A percentile compares a stretch with the other conserved stretches of the same genome.
phyloP scores from a whole-genome alignment of 2,329 filamentous ascomycete genomes.

The Aureobasidium melanogenum region DNA sequence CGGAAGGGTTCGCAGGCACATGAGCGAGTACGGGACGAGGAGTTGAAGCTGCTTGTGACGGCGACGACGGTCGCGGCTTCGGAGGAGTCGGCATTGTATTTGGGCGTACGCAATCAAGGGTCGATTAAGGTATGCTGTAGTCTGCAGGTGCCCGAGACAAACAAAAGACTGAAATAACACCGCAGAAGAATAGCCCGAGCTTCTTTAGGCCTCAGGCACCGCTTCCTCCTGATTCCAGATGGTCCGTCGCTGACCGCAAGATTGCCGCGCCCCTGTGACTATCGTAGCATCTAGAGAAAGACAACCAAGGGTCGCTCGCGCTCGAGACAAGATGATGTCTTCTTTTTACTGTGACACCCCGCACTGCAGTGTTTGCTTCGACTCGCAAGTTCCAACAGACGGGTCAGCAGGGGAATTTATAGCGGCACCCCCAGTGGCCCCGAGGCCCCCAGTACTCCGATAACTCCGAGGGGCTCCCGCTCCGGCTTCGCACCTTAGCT shows the following conservation, averaged over 20 bases:
- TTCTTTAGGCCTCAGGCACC: neutral
- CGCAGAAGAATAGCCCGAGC: slow-evolving; percentile 1
- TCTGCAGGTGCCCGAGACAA: neutral
- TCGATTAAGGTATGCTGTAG: neutral
- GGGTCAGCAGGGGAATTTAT: too few species aligned
- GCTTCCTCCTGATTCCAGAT: neutral
- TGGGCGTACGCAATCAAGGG: neutral
- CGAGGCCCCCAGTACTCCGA: too few species aligned
- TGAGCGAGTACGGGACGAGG: slow-evolving; percentile 9
- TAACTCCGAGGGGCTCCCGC: too few species aligned
- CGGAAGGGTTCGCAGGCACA: slow-evolving; percentile 11
- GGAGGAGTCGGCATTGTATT: slow-evolving; percentile 4
- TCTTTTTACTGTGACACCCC: neutral
- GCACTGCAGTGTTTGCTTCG: neutral
- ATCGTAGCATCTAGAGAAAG: neutral
- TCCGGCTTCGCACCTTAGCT: too few species aligned
- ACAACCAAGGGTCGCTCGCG: neutral
- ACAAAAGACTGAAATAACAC: neutral
- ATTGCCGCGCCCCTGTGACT: neutral
- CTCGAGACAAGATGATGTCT: neutral
- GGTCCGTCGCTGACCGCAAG: neutral
- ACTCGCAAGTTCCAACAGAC: neutral
- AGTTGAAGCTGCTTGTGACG: slow-evolving; percentile 3
- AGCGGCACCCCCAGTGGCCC: too few species aligned
- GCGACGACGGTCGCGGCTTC: neutral